A percentile compares a stretch with the other conserved stretches of the same genome.
phyloP scores from a whole-genome alignment of 768 basidiomycete genomes.

The Lactarius pseudohatsudake region DNA sequence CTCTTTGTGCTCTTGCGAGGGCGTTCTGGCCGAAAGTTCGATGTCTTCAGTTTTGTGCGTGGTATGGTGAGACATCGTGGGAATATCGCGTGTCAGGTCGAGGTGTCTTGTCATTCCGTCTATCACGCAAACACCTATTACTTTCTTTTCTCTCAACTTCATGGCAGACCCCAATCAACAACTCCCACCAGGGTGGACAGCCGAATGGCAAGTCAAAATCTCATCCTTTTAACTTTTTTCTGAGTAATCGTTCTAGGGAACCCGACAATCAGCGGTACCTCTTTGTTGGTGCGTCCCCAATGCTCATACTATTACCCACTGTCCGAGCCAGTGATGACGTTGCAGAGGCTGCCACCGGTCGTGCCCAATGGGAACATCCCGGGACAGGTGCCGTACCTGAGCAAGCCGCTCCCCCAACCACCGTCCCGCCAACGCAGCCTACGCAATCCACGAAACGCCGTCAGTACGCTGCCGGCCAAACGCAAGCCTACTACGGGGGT shows the following conservation, averaged over 20 bases:
- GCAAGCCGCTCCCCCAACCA: constrained; percentile 41
- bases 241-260: constrained; percentile 56
- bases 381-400: constrained; percentile 41
- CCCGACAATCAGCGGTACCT: constrained; percentile 74
- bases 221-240: constrained; percentile 13
- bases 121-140: constrained; percentile 1
- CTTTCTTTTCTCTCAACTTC: constrained; percentile 16
- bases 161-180: constrained; percentile 59
- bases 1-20: background rate
- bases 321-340: constrained; percentile 17
- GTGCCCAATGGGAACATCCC: constrained; percentile 89
- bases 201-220: constrained; percentile 72
- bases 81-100: constrained; percentile 24
- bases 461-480: constrained; percentile 93
- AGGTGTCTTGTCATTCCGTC: background rate
- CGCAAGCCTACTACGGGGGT: constrained; percentile 78
- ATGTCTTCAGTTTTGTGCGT: constrained; percentile 11
- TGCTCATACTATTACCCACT: background rate
- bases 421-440: constrained; percentile 40
- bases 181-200: constrained; percentile 89
- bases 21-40: background rate
- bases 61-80: constrained; percentile 2
- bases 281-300: constrained; percentile 72
- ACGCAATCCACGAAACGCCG: constrained; percentile 65
- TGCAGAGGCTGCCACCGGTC: constrained; percentile 79